These are phyloP conservation scores for Trichoderma sp. DNA, from an alignment of 2,329 filamentous ascomycete genomes.

Conservation along the genomic window DNA sequence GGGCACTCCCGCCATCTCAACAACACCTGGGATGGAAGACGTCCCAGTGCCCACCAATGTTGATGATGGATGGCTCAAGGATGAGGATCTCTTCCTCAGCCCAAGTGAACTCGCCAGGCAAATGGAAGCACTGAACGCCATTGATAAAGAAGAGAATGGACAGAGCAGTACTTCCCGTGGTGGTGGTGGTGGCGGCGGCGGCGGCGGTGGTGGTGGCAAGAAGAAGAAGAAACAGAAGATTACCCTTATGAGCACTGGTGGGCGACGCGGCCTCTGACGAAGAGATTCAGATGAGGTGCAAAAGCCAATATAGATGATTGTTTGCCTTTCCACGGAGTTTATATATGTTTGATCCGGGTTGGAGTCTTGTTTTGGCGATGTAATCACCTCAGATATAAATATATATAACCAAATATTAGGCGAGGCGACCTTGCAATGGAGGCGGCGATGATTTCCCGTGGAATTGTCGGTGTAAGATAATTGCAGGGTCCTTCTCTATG, in stretches of 20 bases:
- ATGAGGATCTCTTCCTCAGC: constrained; percentile 59
- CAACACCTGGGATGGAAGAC: constrained; percentile 53
- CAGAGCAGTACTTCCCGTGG: constrained; percentile 23
- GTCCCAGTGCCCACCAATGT: constrained; percentile 25
- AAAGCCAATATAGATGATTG: not conserved
- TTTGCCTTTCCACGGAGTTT: not conserved
- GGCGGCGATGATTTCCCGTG: not conserved
- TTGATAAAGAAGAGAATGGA: constrained; percentile 29
- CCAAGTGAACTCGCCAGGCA: constrained; percentile 58
- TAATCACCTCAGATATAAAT: not conserved
- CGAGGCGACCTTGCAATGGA: not conserved
- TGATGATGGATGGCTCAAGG: constrained; percentile 84
- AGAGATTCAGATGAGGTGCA: not conserved
- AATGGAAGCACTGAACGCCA: constrained; percentile 52
- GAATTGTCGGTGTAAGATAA: not conserved
- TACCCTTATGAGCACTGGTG: constrained; percentile 66
- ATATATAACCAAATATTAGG: not conserved
- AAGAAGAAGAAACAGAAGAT: constrained; percentile 73
- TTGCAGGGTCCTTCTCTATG: not conserved
- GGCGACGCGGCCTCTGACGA: constrained; percentile 44
- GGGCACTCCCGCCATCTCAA: constrained; percentile 73
- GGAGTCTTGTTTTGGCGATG: not conserved
- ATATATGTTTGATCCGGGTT: not conserved
- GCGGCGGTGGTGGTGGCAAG: constrained; percentile 42
- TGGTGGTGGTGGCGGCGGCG: constrained; percentile 5